These are phyloP conservation scores for Dactylonectria macrodidyma DNA, from an alignment of 2,329 filamentous ascomycete genomes.

Conservation along the genomic window DNA sequence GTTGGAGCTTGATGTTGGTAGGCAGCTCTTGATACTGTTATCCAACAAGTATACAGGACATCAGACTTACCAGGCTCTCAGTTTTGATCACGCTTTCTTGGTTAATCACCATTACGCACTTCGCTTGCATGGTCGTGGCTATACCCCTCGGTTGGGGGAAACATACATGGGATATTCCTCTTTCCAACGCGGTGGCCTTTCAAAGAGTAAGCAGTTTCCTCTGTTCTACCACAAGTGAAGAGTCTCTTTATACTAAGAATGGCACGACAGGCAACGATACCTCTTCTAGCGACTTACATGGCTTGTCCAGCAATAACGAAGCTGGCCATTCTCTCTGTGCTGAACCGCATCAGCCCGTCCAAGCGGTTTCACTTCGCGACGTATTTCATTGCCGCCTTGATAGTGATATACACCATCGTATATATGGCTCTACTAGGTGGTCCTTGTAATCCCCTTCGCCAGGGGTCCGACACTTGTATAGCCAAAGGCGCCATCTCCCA, in stretches of 20 bases:
- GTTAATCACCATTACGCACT: slow-evolving; percentile 19
- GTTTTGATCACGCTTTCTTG: slow-evolving; percentile 24
- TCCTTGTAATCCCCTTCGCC: slow-evolving; percentile 21
- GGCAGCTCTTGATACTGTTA: neutral
- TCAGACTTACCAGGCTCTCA: neutral
- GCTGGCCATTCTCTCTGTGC: slow-evolving; percentile 19
- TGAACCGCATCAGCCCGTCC: slow-evolving; percentile 20
- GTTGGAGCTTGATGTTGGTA: slow-evolving; percentile 22
- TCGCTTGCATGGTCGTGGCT: slow-evolving; percentile 1
- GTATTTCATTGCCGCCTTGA: neutral
- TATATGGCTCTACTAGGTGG: slow-evolving; percentile 11
- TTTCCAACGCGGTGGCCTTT: slow-evolving; percentile 7
- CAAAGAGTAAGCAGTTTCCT: slow-evolving; percentile 12
- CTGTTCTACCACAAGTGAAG: too few relatives aligned
- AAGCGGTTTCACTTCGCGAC: slow-evolving; percentile 12
- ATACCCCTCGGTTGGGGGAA: slow-evolving; percentile 26
- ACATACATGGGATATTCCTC: slow-evolving; percentile 19
- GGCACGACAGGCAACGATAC: neutral
- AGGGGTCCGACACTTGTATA: slow-evolving; percentile 3
- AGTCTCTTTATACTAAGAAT: neutral
- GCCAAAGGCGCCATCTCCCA: slow-evolving; percentile 23
- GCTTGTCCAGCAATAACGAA: slow-evolving; percentile 23
- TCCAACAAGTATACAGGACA: neutral
- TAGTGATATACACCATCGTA: slow-evolving; percentile 7
- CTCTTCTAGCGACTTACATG: slow-evolving; percentile 21